phyloP scores from a whole-genome alignment of 2,329 filamentous ascomycete genomes.

The Cercospora beticola region DNA sequence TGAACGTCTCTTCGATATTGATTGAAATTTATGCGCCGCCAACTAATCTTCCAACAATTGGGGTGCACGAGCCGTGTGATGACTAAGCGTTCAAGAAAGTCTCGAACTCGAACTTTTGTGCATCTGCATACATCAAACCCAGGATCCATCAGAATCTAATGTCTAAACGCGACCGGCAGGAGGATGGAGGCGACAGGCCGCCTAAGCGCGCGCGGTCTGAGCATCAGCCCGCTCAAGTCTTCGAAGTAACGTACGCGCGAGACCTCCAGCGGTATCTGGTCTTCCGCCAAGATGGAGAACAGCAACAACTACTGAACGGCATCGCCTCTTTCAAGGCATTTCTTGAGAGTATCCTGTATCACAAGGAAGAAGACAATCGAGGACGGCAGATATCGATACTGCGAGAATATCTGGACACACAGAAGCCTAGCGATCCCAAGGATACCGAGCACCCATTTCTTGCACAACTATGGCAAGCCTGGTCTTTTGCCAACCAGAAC shows the following conservation, averaged over 20 bases:
- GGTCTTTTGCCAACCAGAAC: conserved; percentile 76
- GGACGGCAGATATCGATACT: conserved; percentile 59
- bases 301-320: conserved; percentile 63
- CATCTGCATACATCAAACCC: not conserved
- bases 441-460: conserved; percentile 66
- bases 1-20: not conserved
- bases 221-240: conserved; percentile 52
- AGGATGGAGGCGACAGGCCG: conserved; percentile 29
- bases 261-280: conserved; percentile 68
- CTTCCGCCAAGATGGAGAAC: conserved; percentile 67
- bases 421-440: conserved; percentile 50
- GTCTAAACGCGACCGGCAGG: conserved; percentile 33
- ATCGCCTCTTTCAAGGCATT: conserved; percentile 69
- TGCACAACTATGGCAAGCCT: conserved; percentile 79
- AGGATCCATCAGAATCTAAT: conserved; percentile 18
- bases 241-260: conserved; percentile 61
- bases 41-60: not conserved
- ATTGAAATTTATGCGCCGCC: not conserved
- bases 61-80: not conserved
- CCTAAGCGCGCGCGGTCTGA: conserved; percentile 36
- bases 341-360: conserved; percentile 62
- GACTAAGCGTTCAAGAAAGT: conserved; percentile 6
- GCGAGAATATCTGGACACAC: conserved; percentile 65
- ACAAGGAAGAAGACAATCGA: conserved; percentile 52
- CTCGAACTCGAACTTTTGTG: conserved; percentile 3